A percentile compares a stretch with the other conserved stretches of the same genome.
These are phyloP conservation scores for Colletotrichum lindemuthianum DNA, from an alignment of 2,329 filamentous ascomycete species.

Conservation along the genomic window DNA sequence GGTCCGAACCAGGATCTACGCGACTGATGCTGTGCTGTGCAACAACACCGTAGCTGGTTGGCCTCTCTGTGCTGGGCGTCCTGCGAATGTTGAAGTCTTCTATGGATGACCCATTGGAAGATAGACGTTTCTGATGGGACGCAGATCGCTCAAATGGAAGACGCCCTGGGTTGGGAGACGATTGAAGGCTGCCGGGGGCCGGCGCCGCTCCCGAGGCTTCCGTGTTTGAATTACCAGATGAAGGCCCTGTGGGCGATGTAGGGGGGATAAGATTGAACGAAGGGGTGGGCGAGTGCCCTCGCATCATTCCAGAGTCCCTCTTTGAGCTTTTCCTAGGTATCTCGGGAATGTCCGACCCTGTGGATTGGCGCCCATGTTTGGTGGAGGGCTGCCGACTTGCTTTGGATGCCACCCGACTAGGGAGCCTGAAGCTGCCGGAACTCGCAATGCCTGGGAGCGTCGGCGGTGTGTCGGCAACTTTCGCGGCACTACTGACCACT, in stretches of 20 bases:
- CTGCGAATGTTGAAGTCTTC: constrained; percentile 56
- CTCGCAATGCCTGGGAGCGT: constrained; percentile 69
- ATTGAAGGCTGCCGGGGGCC: constrained; percentile 1
- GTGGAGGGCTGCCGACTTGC: constrained; percentile 56
- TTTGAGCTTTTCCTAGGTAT: constrained; percentile 81
- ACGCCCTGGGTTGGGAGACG: constrained; percentile 24
- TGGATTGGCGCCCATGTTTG: constrained; percentile 44
- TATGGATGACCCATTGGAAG: constrained; percentile 59
- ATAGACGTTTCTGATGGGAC: constrained; percentile 60
- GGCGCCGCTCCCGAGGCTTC: constrained; percentile 12
- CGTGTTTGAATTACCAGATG: constrained; percentile 20
- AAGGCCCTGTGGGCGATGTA: constrained; percentile 25
- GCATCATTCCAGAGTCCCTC: constrained; percentile 59
- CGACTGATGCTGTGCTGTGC: constrained; percentile 66
- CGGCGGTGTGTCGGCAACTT: constrained; percentile 62
- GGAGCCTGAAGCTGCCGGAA: constrained; percentile 69
- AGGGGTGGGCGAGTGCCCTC: constrained; percentile 45
- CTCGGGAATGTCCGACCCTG: constrained; percentile 57
- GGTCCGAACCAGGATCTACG: constrained; percentile 59
- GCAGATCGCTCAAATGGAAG: constrained; percentile 68
- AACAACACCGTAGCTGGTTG: constrained; percentile 66
- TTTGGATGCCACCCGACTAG: constrained; percentile 70
- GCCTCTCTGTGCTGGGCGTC: constrained; percentile 54
- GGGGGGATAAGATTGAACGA: constrained; percentile 47
- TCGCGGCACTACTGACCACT: constrained; percentile 48